Base-by-base conservation (phyloP, 257 asterid species). In the Craterostigma plantagineum region DNA sequence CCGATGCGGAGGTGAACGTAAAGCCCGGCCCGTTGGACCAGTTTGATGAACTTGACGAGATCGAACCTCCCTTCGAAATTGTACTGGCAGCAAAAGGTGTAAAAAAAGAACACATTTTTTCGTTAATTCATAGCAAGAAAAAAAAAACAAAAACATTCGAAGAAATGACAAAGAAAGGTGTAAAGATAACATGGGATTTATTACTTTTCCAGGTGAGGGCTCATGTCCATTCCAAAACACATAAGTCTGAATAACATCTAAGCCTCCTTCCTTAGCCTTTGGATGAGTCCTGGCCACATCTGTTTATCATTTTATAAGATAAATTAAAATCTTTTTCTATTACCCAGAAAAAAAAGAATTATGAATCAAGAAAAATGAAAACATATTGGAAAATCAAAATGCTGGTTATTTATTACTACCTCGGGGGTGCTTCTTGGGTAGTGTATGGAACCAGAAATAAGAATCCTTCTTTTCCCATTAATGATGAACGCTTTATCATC, bases 261-360 rank as follows among this genome's bases (percentile, higher is more conserved):
- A 64, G 4, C 96, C 96, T 60, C 96, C 96, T 66, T 77, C 90
- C 72, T 85, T 85, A 33, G 96, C 94, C 73, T 85, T 38, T 59
- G 76, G 14, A 85, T 70, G 39, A 85, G 85, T 60, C 69, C 94
- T 61, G 96, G 94, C 96, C 96, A 85, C 94, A 80, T 85, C 96
- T 85, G 11, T 30, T 55, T 6, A 2, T 2, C 30, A 23, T 23
- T n/a, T n/a, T n/a, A n/a, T n/a, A n/a, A n/a, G n/a, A n/a, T n/a
- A n/a, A 23, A 23, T 23, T 23, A 2, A 2, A 23, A 23, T 23
- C 30, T 23, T 6, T 23, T 23, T 23, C n/a, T 23, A 23, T 23
- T 23, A 23, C 30, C 2, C 30, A 23, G 2, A n/a, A n/a, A n/a
- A 23, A 23, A 23, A 23, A 23, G 6, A 23, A 23, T 23, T 23